A percentile compares a stretch with the other conserved stretches of the same genome.
Evolutionary conservation across 164 flowering plant species (phyloP).

Genomic region (Chimonanthus salicifolius): DNA sequence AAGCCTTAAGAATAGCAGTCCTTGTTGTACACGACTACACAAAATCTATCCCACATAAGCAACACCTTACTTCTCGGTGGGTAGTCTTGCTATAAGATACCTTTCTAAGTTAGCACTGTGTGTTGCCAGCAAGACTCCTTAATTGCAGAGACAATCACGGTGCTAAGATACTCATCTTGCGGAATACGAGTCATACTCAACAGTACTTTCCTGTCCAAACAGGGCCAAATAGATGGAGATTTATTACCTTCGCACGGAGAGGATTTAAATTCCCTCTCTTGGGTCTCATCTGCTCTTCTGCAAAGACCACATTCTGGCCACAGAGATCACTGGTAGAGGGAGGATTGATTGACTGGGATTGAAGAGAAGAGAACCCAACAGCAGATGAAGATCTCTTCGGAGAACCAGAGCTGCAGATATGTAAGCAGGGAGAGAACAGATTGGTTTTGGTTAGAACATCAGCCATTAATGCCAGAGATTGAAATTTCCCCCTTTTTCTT

Average conservation of each 20-base stretch:
- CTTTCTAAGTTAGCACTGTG: too few relatives aligned
- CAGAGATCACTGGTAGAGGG: conserved; percentile 20
- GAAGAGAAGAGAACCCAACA: conserved; percentile 14
- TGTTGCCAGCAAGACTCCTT: too few relatives aligned
- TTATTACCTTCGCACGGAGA: conserved; percentile 21
- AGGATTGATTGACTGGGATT: conserved; percentile 9
- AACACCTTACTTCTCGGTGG: too few relatives aligned
- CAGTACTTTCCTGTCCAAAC: too few relatives aligned
- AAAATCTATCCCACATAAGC: too few relatives aligned
- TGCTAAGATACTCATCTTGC: too few relatives aligned
- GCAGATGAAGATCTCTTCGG: conserved; percentile 10
- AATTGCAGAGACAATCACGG: too few relatives aligned
- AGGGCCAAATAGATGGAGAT: too few relatives aligned
- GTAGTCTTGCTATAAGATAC: too few relatives aligned
- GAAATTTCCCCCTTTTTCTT: neutral
- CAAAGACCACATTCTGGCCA: conserved; percentile 20
- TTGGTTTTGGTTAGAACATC: conserved; percentile 21
- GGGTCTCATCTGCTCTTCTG: conserved; percentile 5
- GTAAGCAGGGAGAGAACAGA: conserved; percentile 14
- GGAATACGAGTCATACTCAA: too few relatives aligned
- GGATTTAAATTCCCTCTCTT: conserved; percentile 7
- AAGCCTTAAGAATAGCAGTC: too few relatives aligned
- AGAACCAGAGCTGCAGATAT: conserved; percentile 8
- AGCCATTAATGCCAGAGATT: conserved; percentile 18
- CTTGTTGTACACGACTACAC: too few relatives aligned